Evolutionary conservation across 441 rosid species (phyloP).

Genomic region (California macrophylla): DNA sequence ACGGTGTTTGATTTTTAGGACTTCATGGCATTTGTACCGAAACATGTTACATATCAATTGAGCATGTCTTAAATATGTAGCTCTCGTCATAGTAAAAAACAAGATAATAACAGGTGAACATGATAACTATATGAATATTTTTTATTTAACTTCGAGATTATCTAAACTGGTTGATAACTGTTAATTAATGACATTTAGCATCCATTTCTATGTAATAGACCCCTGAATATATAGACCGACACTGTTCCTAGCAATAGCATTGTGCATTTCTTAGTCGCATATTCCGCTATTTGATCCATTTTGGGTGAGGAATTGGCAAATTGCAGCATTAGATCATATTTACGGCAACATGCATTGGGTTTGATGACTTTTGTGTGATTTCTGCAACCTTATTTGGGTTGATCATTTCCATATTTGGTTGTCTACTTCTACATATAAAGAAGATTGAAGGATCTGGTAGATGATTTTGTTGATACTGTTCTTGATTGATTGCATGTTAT

Average conservation of each 20-base stretch:
- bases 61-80: neutral
- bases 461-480: neutral
- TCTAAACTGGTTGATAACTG: neutral
- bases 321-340: neutral
- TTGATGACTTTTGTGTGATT: neutral
- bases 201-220: neutral
- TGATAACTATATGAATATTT: neutral
- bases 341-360: neutral
- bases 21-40: neutral
- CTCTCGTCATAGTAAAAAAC: neutral
- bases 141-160: neutral
- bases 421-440: neutral
- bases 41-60: neutral
- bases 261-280: neutral
- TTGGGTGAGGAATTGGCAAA: neutral
- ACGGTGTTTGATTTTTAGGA: neutral
- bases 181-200: neutral
- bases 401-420: neutral
- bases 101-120: neutral
- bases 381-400: neutral
- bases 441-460: neutral
- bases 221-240: neutral
- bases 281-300: neutral
- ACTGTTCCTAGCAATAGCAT: neutral
- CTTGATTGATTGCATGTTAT: neutral